Conservation (phyloP, 495 filamentous ascomycete genomes). For the Penicillium ochrochloron region DNA sequence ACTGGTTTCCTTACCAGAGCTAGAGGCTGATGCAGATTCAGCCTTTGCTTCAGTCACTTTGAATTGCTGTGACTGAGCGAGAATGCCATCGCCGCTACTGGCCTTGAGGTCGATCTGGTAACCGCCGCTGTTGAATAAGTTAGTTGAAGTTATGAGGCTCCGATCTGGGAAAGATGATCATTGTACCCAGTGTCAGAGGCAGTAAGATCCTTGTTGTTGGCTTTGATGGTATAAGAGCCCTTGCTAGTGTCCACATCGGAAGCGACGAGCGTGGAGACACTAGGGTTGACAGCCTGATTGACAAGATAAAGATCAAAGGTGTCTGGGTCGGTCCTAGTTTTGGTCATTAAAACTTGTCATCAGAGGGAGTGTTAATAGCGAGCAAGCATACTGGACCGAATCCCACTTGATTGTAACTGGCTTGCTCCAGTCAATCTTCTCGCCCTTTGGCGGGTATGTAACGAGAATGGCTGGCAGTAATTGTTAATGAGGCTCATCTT, state of each 20-base stretch:
- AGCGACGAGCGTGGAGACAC: conserved; percentile 45
- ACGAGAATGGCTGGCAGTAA: conserved; percentile 29
- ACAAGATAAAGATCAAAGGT: conserved; percentile 42
- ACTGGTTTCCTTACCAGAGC: conserved; percentile 40
- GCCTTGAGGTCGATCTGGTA: conserved; percentile 45
- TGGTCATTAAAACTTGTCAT: conserved; percentile 9
- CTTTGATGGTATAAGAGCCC: conserved; percentile 38
- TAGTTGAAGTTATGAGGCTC: not conserved
- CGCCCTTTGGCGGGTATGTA: conserved; percentile 30
- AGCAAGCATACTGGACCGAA: conserved; percentile 30
- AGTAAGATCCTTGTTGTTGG: conserved; percentile 20
- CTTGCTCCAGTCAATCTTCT: conserved; percentile 29
- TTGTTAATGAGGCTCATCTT: not conserved
- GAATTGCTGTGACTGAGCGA: conserved; percentile 44
- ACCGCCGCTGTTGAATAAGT: conserved; percentile 22
- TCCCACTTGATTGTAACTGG: conserved; percentile 40
- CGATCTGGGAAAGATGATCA: not conserved
- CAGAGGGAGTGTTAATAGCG: not conserved
- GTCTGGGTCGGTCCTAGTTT: conserved; percentile 39
- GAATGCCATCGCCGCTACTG: conserved; percentile 30
- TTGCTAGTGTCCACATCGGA: conserved; percentile 32
- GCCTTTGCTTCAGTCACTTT: conserved; percentile 30
- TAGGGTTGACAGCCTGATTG: conserved; percentile 41
- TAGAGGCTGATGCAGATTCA: conserved; percentile 24
- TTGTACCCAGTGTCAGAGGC: conserved; percentile 30